phyloP scores from a whole-genome alignment of 768 basidiomycete genomes.

The Zangia roseola region DNA sequence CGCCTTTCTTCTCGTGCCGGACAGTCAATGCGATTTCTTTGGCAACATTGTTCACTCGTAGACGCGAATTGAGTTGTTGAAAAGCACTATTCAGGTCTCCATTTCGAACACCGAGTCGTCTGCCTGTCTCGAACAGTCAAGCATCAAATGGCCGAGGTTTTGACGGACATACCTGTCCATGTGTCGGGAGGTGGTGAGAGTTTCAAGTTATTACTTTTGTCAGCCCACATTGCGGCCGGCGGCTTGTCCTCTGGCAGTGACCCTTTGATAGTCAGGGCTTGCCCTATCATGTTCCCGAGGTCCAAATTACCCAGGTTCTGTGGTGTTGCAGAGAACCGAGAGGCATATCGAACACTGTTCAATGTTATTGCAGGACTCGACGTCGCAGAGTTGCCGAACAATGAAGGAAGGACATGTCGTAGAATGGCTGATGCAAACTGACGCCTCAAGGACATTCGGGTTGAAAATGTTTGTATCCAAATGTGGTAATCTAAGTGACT shows the following conservation, averaged over 20 bases:
- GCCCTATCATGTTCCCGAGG: slow-evolving; percentile 13
- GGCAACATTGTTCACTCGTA: slow-evolving; percentile 56
- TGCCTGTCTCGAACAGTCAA: slow-evolving; percentile 45
- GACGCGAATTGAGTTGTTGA: slow-evolving; percentile 46
- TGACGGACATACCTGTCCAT: slow-evolving; percentile 46
- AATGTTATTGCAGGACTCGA: background rate
- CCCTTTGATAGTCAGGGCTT: slow-evolving; percentile 16
- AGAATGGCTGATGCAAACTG: slow-evolving; percentile 13
- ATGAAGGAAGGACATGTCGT: slow-evolving; percentile 6
- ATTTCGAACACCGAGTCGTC: slow-evolving; percentile 49
- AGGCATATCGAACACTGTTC: slow-evolving; percentile 9
- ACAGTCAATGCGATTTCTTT: slow-evolving; percentile 46
- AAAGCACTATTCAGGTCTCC: slow-evolving; percentile 50
- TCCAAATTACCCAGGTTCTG: slow-evolving; percentile 1
- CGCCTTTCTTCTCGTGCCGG: slow-evolving; percentile 83
- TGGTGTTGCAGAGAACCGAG: slow-evolving; percentile 7
- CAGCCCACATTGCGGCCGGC: slow-evolving; percentile 39
- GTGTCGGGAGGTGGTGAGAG: slow-evolving; percentile 44
- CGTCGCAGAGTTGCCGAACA: background rate
- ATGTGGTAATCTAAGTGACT: slow-evolving; percentile 10
- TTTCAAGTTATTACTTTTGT: slow-evolving; percentile 19
- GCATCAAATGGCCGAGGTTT: background rate
- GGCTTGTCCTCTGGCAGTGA: slow-evolving; percentile 14
- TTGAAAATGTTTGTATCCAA: slow-evolving; percentile 12
- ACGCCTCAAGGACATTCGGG: slow-evolving; percentile 21